phyloP scores from a whole-genome alignment of 108 stramenopile species.

The Fistulifera solaris region DNA sequence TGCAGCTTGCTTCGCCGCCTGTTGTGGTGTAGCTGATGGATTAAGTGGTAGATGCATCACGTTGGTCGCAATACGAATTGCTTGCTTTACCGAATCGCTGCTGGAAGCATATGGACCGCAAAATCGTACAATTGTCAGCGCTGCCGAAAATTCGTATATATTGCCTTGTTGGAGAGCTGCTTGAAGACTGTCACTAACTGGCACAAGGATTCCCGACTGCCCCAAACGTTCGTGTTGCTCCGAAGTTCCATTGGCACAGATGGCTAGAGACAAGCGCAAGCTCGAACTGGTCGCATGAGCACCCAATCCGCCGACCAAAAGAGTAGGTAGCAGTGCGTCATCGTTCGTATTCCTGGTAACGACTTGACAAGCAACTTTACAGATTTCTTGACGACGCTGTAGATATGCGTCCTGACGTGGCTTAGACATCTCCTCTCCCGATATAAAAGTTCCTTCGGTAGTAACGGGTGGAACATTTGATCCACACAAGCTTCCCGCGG shows the following conservation, averaged over 20 bases:
- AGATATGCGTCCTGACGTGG: slow-evolving; percentile 29
- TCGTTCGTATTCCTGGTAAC: slow-evolving; percentile 27
- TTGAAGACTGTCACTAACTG: slow-evolving; percentile 59
- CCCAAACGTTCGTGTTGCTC: slow-evolving; percentile 59
- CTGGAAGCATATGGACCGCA: slow-evolving; percentile 55
- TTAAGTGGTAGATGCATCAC: slow-evolving; percentile 37
- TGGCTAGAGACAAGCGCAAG: slow-evolving; percentile 51
- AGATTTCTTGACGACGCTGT: slow-evolving; percentile 41
- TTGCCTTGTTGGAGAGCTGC: slow-evolving; percentile 41
- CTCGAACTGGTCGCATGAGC: slow-evolving; percentile 43
- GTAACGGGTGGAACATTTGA: slow-evolving; percentile 34
- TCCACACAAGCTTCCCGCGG: slow-evolving; percentile 75
- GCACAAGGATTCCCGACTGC: slow-evolving; percentile 56
- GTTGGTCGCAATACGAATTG: slow-evolving; percentile 52
- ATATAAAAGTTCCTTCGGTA: not conserved
- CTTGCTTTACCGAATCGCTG: slow-evolving; percentile 41
- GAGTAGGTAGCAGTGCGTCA: slow-evolving; percentile 44
- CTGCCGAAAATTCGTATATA: slow-evolving; percentile 48
- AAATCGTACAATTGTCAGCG: slow-evolving; percentile 50
- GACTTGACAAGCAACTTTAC: slow-evolving; percentile 48
- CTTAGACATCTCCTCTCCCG: slow-evolving; percentile 16
- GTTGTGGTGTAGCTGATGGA: slow-evolving; percentile 26
- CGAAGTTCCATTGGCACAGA: slow-evolving; percentile 46
- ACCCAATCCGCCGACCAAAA: slow-evolving; percentile 71
- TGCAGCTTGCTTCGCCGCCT: slow-evolving; percentile 30